Conservation (phyloP, 345 rosid genomes). For the Ceriops decandra region DNA sequence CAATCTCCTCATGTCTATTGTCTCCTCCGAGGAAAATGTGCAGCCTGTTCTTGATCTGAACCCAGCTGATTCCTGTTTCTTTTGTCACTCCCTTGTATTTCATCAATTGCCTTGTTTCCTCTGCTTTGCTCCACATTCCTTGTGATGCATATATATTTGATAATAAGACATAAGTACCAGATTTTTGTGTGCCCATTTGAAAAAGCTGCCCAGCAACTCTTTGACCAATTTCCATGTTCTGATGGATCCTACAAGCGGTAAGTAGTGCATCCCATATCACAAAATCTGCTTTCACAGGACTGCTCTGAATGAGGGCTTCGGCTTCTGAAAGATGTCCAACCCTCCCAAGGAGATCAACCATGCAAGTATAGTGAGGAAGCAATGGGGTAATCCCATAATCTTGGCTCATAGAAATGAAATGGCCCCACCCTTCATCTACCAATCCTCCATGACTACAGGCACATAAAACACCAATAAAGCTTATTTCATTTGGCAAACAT, state of each 20-base stretch:
- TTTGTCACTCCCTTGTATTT: slow-evolving; percentile 9
- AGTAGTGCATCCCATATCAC: slow-evolving; percentile 25
- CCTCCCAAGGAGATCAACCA: slow-evolving; percentile 30
- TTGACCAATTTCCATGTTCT: slow-evolving; percentile 9
- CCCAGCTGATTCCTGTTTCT: slow-evolving; percentile 21
- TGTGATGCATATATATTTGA: slow-evolving; percentile 19
- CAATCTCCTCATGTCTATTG: slow-evolving; percentile 5
- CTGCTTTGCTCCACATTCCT: slow-evolving; percentile 14
- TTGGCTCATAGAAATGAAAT: slow-evolving; percentile 29
- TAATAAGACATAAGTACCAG: slow-evolving; percentile 13
- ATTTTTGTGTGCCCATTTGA: slow-evolving; percentile 5
- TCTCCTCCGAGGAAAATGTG: slow-evolving; percentile 10
- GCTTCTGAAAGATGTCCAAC: slow-evolving; percentile 28
- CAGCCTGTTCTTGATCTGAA: slow-evolving; percentile 18
- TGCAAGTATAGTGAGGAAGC: slow-evolving; percentile 15
- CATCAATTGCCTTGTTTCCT: slow-evolving; percentile 13
- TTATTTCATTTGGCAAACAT: slow-evolving; percentile 25
- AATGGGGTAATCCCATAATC: slow-evolving; percentile 22
- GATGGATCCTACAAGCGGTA: slow-evolving; percentile 21
- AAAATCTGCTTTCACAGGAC: slow-evolving; percentile 18
- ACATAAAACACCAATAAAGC: slow-evolving; percentile 23
- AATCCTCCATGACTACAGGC: slow-evolving; percentile 31
- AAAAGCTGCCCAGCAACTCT: slow-evolving; percentile 20
- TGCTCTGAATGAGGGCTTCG: slow-evolving; percentile 15
- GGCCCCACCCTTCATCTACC: slow-evolving; percentile 24